Conservation (phyloP, 2,329 filamentous ascomycete genomes). For the Lecanosticta acicola region DNA sequence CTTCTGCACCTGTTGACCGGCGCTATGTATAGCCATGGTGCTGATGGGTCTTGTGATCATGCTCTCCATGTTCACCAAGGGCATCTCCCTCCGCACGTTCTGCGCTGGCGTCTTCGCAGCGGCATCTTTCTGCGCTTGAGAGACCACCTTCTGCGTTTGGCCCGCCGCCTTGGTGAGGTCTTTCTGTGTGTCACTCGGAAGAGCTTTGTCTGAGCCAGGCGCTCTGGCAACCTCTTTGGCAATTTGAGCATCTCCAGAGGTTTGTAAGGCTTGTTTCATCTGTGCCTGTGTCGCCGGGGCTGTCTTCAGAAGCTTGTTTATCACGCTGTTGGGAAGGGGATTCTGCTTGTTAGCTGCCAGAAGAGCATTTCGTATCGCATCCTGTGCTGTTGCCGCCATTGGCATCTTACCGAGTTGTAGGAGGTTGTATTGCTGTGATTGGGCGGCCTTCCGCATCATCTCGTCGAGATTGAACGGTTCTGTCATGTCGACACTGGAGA, state of each 20-base stretch:
- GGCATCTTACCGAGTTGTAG: constrained; percentile 25
- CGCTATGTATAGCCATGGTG: constrained; percentile 32
- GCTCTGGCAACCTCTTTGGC: constrained; percentile 24
- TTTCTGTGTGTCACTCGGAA: constrained; percentile 21
- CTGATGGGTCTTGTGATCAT: constrained; percentile 33
- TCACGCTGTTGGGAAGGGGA: constrained; percentile 25
- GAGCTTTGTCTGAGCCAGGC: constrained; percentile 19
- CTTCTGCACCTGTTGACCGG: constrained; percentile 23
- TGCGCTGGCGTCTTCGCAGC: constrained; percentile 13
- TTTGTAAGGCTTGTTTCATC: constrained; percentile 25
- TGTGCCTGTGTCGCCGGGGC: constrained; percentile 27
- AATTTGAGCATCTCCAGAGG: constrained; percentile 21
- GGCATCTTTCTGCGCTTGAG: constrained; percentile 7
- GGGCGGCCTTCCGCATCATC: constrained; percentile 31
- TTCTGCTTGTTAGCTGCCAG: constrained; percentile 28
- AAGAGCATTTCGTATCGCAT: constrained; percentile 29
- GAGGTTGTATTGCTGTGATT: constrained; percentile 30
- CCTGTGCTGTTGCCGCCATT: constrained; percentile 25
- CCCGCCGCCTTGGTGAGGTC: constrained; percentile 20
- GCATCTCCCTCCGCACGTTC: constrained; percentile 25
- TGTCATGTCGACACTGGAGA: constrained; percentile 41
- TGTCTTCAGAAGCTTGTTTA: constrained; percentile 26
- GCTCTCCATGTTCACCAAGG: constrained; percentile 31
- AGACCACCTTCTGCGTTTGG: constrained; percentile 11
- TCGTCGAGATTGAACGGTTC: constrained; percentile 34